Evolutionary conservation across 78 protist genomes (phyloP), one percentile per base, ranked within the genome.

Genomic region (Polysphondylium violaceum): DNA sequence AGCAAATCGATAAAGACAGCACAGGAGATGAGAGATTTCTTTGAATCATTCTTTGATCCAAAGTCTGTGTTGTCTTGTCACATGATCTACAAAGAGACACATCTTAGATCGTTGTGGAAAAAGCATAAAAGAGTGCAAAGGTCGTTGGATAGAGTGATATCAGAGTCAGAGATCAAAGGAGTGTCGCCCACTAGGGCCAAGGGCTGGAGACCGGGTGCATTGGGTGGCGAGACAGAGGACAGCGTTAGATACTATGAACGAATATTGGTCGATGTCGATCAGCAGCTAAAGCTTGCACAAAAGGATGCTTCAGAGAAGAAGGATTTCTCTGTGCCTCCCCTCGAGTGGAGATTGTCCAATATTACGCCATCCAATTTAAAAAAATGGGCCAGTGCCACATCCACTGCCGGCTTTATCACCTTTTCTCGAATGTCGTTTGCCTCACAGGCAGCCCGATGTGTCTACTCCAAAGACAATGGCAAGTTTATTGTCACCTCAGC

Each of bases 341-440:
- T 61, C 17, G 79, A 69, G 11, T 69, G 71, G 68, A 83, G 74
- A 69, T 21, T 83, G 2, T 55, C 78, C 7, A 59, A 83, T 55
- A 44, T 83, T 3, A 83, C 91, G 55, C 72, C 77, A 19, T 14
- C 38, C 2, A 83, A 69, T 29, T 25, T 83, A 19, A 50, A 29
- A 25, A 67, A 83, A 27, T 61, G 77, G 58, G 25, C 91, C 2
- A 55, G 35, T 11, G 29, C 25, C 5, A 59, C 91, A 25, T 38
- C 73, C 0, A 69, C 59, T 19, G 63, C 79, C 29, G 91, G 91
- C n/a, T 83, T 83, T 17, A 83, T 83, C 0, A 83, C 91, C 21
- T 83, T 83, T 58, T 35, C 75, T 21, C 25, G 91, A 43, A 83
- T 83, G 91, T 27, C 91, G 0, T 36, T 41, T 41, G 77, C 91